Evolutionary conservation across 2,329 filamentous ascomycete species (phyloP), one percentile per base, ranked within the genome.

Genomic region (Xylariomycetidae sp.): DNA sequence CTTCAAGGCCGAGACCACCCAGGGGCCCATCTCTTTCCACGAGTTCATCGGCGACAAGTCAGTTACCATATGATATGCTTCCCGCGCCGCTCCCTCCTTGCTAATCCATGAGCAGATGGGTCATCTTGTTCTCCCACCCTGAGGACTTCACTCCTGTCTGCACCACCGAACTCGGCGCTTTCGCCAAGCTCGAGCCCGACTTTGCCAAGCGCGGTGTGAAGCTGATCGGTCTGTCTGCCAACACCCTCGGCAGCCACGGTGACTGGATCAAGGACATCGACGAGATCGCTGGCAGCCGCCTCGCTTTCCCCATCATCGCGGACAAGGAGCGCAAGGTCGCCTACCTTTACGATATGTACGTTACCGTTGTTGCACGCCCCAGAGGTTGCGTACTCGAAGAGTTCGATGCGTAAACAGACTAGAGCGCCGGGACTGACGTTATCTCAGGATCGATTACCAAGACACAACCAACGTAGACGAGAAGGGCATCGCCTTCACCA

Each of bases 91-190:
- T n/a, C n/a, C n/a, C n/a, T n/a, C n/a, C n/a, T n/a, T n/a, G n/a
- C n/a, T n/a, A n/a, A n/a, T n/a, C n/a, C n/a, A n/a, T n/a, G n/a
- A n/a, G n/a, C n/a, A n/a, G n/a, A 54, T 90, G 86, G 86, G 79
- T 82, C 38, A 77, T 92, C 46, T 71, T 92, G 50, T 90, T 92
- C 72, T 88, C 82, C 19, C 86, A 90, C 68, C 86, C 86, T 3
- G 83, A 82, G 62, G 89, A 95, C 66, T 95, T 86, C 73, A 95
- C 89, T 2, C 89, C 89, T 34, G 89, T 95, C 40, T 96, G 89
- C 75, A 96, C 89, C 45, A 96, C 88, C 34, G 89, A 96, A 70
- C 82, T 96, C 43, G 89, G 88, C 44, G 88, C 88, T 40, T 94
- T 96, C 54, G 85, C 88, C 50, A 92, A 89, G 67, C 74, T 95